phyloP scores from a whole-genome alignment of 1,284 basidiomycete species.

The Ceratobasidium sp. region DNA sequence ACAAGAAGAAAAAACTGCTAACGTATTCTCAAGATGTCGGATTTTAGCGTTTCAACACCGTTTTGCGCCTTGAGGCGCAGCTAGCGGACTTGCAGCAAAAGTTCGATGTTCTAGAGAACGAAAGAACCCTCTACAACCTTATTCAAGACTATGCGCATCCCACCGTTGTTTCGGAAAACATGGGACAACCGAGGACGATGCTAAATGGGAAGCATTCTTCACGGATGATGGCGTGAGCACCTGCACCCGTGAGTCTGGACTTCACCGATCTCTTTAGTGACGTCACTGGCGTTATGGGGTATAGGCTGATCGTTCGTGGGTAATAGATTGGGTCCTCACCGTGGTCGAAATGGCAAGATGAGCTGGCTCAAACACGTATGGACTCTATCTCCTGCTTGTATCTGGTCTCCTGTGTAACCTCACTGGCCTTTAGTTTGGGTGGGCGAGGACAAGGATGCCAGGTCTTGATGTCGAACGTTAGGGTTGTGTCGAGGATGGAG shows the following conservation, averaged over 20 bases:
- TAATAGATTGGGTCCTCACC: constrained; percentile 23
- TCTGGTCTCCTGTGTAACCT: neutral
- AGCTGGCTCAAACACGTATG: constrained; percentile 22
- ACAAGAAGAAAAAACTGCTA: too few relatives aligned
- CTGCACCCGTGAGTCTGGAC: constrained; percentile 21
- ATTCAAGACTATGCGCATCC: constrained; percentile 14
- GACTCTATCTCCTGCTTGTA: neutral
- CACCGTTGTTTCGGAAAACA: constrained; percentile 11
- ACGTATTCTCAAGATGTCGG: neutral
- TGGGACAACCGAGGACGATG: constrained; percentile 10
- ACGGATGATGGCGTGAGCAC: neutral
- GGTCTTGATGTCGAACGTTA: constrained; percentile 9
- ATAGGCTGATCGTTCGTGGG: constrained; percentile 24
- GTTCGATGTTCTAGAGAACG: neutral
- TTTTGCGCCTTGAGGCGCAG: constrained; percentile 12
- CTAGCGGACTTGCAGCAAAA: constrained; percentile 16
- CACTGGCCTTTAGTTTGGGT: neutral
- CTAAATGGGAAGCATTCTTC: constrained; percentile 23
- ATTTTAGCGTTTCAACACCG: neutral
- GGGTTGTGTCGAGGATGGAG: constrained; percentile 7
- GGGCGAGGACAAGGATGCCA: constrained; percentile 32
- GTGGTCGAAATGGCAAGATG: constrained; percentile 33
- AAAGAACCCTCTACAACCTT: constrained; percentile 14
- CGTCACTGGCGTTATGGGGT: constrained; percentile 4
- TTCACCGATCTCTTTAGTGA: neutral